Evolutionary conservation across 768 basidiomycete genomes (phyloP), one percentile per base, ranked within the genome.

Genomic region (Boletus eberwhitei): DNA sequence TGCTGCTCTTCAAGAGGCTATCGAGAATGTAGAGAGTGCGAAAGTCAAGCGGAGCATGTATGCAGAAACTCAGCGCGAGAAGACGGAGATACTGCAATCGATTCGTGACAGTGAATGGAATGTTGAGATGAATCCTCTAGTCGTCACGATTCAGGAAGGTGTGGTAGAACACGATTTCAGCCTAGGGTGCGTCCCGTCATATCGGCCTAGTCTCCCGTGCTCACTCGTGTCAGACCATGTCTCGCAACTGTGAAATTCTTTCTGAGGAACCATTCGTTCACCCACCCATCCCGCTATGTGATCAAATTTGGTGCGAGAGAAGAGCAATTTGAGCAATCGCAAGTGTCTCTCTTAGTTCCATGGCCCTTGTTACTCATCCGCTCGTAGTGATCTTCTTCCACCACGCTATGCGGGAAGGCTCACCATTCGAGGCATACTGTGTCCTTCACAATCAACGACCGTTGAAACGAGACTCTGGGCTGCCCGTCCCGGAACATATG

Each of bases 31-130:
- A 11, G 84, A 85, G 63, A 75, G 72, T 42, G 78, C 79, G 12
- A 89, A 90, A 70, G 78, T 78, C 22, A 88, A 85, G 55, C 80
- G 93, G 42, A 91, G 83, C 58, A 92, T 97, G 81, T 98, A 93
- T 65, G 92, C 91, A 21, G 93, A 98, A 74, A 96, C 93, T 5
- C 82, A 81, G 57, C 77, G 87, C 45, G 85, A 93, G 70, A 84
- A 83, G 64, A 68, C 70, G 59, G 83, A 84, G 48, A 72, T 95
- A 32, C 64, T 95, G 48, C 75, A 83, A 47, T 82, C 85, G 9
- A 79, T 97, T 39, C 75, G 82, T 35, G 70, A 75, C 5, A 86
- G 86, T 55, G 84, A 87, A 66, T 87, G 93, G 83, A 92, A 92
- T 58, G 63, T 70, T 14, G 90, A 94, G 70, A 87, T 83, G 77